Conservation (phyloP, 345 rosid species). For the Salix arbutifolia region DNA sequence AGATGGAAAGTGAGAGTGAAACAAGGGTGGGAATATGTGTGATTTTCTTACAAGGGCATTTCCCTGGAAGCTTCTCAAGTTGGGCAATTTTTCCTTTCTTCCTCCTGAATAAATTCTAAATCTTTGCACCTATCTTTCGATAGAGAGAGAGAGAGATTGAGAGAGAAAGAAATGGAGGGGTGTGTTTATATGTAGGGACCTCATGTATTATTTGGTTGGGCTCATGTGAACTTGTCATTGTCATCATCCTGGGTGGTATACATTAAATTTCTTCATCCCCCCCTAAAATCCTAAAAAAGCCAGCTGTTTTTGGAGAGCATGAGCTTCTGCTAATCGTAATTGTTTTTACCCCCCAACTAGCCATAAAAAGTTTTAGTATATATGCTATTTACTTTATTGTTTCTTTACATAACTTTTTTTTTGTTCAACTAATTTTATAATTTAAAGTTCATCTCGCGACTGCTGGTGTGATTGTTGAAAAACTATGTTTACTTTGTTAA, state of each 20-base stretch:
- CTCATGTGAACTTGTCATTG: slow-evolving; percentile 54
- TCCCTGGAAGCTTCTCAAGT: slow-evolving; percentile 37
- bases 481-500: too few relatives aligned
- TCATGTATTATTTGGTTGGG: slow-evolving; percentile 49
- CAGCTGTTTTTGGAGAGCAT: slow-evolving; percentile 34
- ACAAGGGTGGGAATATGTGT: not conserved
- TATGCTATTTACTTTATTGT: not conserved
- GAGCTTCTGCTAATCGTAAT: slow-evolving; percentile 1
- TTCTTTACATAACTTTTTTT: not conserved
- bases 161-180: slow-evolving; percentile 7
- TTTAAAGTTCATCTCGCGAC: not conserved
- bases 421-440: not conserved
- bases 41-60: slow-evolving; percentile 7
- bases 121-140: not conserved
- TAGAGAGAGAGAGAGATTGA: not conserved
- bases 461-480: too few relatives aligned
- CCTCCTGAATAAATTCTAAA: slow-evolving; percentile 5
- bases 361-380: not conserved
- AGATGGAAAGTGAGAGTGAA: not conserved
- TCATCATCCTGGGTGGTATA: slow-evolving; percentile 31
- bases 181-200: slow-evolving; percentile 39
- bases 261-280: not conserved
- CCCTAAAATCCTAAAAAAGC: slow-evolving; percentile 10
- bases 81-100: slow-evolving; percentile 9
- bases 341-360: not conserved